Evolutionary conservation across 495 filamentous ascomycete genomes (phyloP).

Genomic region (Talaromyces stipitatus): DNA sequence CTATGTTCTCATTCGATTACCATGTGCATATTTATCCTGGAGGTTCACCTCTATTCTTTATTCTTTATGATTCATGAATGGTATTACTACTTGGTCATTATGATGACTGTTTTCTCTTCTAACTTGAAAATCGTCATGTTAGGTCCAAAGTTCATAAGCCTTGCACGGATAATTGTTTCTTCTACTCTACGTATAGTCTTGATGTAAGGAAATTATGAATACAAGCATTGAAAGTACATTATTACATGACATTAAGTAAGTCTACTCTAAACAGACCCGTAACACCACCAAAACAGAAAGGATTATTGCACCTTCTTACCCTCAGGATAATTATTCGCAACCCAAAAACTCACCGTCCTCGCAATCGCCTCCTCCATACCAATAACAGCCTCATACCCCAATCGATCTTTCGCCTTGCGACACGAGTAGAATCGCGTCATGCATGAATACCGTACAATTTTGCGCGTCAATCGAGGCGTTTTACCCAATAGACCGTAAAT

Average conservation of each 20-base stretch:
- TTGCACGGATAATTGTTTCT: background rate
- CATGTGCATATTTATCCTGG: background rate
- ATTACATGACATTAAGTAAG: background rate
- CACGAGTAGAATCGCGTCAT: conserved; percentile 85
- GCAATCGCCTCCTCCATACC: conserved; percentile 65
- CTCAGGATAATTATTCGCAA: conserved; percentile 39
- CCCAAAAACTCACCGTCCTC: conserved; percentile 58
- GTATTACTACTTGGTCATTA: background rate
- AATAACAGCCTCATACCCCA: conserved; percentile 72
- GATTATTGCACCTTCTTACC: conserved; percentile 38
- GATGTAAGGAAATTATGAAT: background rate
- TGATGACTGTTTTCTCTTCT: background rate
- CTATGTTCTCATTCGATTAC: background rate
- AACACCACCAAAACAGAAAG: background rate
- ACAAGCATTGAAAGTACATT: background rate
- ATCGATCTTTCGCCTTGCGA: conserved; percentile 69
- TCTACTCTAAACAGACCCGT: no score
- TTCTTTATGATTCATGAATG: conserved; percentile 1
- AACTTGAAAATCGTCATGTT: no score
- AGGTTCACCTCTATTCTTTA: background rate
- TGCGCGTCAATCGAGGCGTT: conserved; percentile 66
- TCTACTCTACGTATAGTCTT: background rate
- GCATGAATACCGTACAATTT: conserved; percentile 64
- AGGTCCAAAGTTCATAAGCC: no score
- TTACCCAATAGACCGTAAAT: conserved; percentile 60